Percentiles rank a stretch among this genome's conserved stretches.
Evolutionary conservation across 176 grass and related monocot genomes (phyloP).

Genomic region (Eleusine coracana): DNA sequence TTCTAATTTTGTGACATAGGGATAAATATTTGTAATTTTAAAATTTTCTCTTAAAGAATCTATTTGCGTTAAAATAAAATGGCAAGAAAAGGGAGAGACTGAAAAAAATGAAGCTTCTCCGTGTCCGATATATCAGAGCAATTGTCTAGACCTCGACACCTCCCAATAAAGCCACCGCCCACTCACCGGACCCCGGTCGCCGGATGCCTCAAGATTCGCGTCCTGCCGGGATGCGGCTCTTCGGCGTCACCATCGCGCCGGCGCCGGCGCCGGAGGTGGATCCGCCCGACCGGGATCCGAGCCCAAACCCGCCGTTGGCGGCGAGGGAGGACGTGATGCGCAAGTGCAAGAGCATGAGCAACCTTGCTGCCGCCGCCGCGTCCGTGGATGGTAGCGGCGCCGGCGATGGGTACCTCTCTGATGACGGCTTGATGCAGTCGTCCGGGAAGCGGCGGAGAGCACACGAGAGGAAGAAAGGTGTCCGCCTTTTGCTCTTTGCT

Average conservation of each 20-base stretch:
- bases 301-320: constrained; percentile 37
- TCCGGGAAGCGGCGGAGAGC: constrained; percentile 45
- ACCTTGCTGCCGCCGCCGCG: constrained; percentile 47
- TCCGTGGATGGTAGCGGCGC: constrained; percentile 15
- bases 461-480: constrained; percentile 74
- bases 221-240: constrained; percentile 57
- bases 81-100: background rate
- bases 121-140: constrained; percentile 28
- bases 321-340: constrained; percentile 66
- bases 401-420: constrained; percentile 58
- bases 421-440: constrained; percentile 53
- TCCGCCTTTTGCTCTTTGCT: constrained; percentile 19
- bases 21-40: too few species aligned
- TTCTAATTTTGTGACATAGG: too few species aligned
- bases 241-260: constrained; percentile 62
- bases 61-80: too few species aligned
- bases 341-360: constrained; percentile 73
- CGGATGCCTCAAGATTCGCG: constrained; percentile 61
- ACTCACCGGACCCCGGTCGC: constrained; percentile 40
- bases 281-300: constrained; percentile 40
- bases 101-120: background rate
- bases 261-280: constrained; percentile 34
- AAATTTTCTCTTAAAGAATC: too few species aligned
- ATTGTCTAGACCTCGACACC: constrained; percentile 9
- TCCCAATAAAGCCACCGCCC: constrained; percentile 43